Base-by-base conservation (phyloP, 2,329 filamentous ascomycete species). In the Capronia coronata region DNA sequence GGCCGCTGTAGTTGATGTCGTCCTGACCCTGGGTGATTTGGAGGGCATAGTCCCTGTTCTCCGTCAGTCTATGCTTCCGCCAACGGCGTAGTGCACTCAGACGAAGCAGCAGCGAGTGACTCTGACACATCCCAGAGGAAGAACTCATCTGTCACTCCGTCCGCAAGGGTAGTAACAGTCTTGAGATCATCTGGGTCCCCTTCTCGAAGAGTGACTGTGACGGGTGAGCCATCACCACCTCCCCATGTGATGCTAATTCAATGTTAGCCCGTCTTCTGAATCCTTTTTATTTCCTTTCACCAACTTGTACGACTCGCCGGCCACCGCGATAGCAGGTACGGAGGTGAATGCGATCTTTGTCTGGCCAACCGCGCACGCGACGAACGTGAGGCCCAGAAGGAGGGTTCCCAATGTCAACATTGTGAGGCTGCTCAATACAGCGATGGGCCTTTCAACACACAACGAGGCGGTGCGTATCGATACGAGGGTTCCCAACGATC, bases 161-260 rank as follows among this genome's bases (percentile, higher is more conserved):
- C 48, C 14, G 51, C 76, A 45, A 80, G 60, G 41, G 69, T 69
- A 43, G 64, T 62, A 43, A 82, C 63, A 43, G 74, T 75, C 43
- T 71, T 53, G 22, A 83, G 72, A 61, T 80, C 61, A 46, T 59
- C 64, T 2, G 74, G 64, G 32, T 51, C 40, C 39, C 80, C 80
- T 65, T 77, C 71, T 56, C 75, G 72, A 37, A 83, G 71, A 47
- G 71, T 73, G 58, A 83, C 74, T 34, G 74, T 79, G 30, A 76
- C 75, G 5, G 56, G 43, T 18, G 52, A 49, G 50, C 66, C 63
- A 47, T 68, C 65, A 40, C 68, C 69, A 49, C 73, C 71, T 9
- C 54, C 61, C 73, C 75, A 80, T 46, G 67, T 72, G 43, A 79
- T 62, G 11, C 65, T 73, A 54, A 70, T 67, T 10, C 69, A 19